phyloP scores from a whole-genome alignment of 2,329 filamentous ascomycete genomes.

The Penicillium freii region DNA sequence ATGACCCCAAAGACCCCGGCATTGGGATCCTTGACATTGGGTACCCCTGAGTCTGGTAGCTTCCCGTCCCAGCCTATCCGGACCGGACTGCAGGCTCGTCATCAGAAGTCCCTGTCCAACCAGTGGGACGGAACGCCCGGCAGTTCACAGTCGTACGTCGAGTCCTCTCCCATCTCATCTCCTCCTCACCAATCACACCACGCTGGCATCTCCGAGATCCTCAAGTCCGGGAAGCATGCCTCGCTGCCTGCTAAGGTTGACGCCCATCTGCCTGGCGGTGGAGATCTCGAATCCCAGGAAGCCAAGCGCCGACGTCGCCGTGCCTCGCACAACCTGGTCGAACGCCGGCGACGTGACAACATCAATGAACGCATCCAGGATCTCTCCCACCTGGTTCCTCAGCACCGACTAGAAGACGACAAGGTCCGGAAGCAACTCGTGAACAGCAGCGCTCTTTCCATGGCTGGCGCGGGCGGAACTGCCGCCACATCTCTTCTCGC shows the following conservation, averaged over 20 bases:
- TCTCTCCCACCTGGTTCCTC: constrained; percentile 85
- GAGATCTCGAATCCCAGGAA: constrained; percentile 74
- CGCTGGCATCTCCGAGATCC: constrained; percentile 80
- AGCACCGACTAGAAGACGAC: constrained; percentile 91
- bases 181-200: constrained; percentile 58
- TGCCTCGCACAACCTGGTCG: constrained; percentile 94
- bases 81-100: constrained; percentile 59
- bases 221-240: constrained; percentile 76
- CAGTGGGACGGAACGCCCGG: constrained; percentile 88
- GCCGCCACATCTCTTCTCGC: constrained; percentile 81
- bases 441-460: constrained; percentile 86
- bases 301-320: constrained; percentile 87
- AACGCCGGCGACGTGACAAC: constrained; percentile 90
- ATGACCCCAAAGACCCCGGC: constrained; percentile 84
- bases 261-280: constrained; percentile 44
- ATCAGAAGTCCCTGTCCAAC: constrained; percentile 80
- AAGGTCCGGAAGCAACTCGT: constrained; percentile 93
- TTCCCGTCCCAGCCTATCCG: constrained; percentile 78
- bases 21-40: constrained; percentile 69
- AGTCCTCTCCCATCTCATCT: constrained; percentile 78
- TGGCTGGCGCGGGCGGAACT: constrained; percentile 60
- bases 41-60: constrained; percentile 66
- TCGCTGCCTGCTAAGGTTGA: constrained; percentile 87
- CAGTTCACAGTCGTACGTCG: constrained; percentile 80
- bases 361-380: constrained; percentile 99